Conservation (phyloP, 1,284 basidiomycete species). For the Puccinia coronata region DNA sequence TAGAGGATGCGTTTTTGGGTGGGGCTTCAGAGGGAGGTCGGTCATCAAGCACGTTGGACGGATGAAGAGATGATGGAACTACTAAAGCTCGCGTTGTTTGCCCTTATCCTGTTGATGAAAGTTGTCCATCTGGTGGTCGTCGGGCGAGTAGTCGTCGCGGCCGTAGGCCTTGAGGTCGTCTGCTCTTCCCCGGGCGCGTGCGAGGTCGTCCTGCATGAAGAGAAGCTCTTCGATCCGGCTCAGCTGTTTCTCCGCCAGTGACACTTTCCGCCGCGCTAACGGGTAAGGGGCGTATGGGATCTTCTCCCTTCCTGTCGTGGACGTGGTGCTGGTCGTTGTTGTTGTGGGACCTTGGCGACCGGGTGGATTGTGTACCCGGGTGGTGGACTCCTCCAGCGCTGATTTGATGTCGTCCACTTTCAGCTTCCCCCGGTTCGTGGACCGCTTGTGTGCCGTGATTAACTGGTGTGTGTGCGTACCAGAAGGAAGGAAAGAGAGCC, state of each 20-base stretch:
- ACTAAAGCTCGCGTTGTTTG: slow-evolving; percentile 10
- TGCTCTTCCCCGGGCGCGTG: slow-evolving; percentile 39
- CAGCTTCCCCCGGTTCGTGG: slow-evolving; percentile 46
- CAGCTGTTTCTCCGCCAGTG: slow-evolving; percentile 43
- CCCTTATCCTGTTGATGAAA: neutral
- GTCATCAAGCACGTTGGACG: no score
- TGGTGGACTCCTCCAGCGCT: slow-evolving; percentile 29
- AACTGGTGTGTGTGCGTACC: neutral
- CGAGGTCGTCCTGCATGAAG: slow-evolving; percentile 49
- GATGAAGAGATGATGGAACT: no score
- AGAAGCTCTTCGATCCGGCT: slow-evolving; percentile 47
- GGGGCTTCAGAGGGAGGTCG: no score
- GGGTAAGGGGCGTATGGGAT: slow-evolving; percentile 32
- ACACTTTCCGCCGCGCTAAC: slow-evolving; percentile 28
- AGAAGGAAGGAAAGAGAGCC: no score
- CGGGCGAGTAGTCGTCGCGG: slow-evolving; percentile 16
- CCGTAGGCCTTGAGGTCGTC: slow-evolving; percentile 49
- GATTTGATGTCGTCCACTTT: slow-evolving; percentile 48
- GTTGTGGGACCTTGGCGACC: no score
- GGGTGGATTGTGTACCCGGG: slow-evolving; percentile 32
- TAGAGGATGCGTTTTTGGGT: no score
- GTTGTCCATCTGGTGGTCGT: neutral
- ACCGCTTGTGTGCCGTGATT: slow-evolving; percentile 37
- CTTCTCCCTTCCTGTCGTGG: neutral
- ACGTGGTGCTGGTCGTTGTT: no score